Conservation (phyloP, 495 filamentous ascomycete genomes). For the Aspergillus homomorphus region DNA sequence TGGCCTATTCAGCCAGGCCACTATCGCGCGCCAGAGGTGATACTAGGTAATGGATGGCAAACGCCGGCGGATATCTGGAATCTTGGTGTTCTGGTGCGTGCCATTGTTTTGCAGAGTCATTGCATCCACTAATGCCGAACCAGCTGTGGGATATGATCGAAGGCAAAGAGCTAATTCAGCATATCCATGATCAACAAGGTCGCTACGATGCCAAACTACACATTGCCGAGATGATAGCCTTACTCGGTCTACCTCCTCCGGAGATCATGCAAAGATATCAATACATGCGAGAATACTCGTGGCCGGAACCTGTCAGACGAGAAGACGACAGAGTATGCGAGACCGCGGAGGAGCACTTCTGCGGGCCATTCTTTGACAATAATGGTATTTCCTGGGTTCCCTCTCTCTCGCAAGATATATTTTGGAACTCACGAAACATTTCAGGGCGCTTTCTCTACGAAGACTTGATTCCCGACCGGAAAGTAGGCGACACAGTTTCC, state of each 20-base stretch:
- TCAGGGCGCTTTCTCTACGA: constrained; percentile 22
- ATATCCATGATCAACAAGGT: constrained; percentile 18
- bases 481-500: constrained; percentile 15
- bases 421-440: constrained; percentile 1
- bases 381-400: constrained; percentile 12
- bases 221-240: constrained; percentile 39
- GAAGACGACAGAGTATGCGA: constrained; percentile 14
- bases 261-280: constrained; percentile 30
- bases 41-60: constrained; percentile 37
- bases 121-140: constrained; percentile 5
- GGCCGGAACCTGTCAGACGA: constrained; percentile 16
- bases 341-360: constrained; percentile 19
- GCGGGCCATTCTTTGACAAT: constrained; percentile 22
- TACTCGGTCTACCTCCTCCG: constrained; percentile 40
- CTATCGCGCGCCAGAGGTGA: constrained; percentile 41
- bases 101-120: background rate
- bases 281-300: constrained; percentile 15
- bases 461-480: constrained; percentile 21
- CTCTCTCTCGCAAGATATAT: background rate
- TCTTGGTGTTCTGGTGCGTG: constrained; percentile 39
- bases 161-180: constrained; percentile 37
- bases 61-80: constrained; percentile 40
- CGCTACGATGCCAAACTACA: constrained; percentile 30
- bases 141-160: constrained; percentile 47
- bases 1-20: constrained; percentile 34